A percentile compares a stretch with the other conserved stretches of the same genome.
Conservation (phyloP, 2,329 filamentous ascomycete genomes). For the Cyphellophora attinorum region DNA sequence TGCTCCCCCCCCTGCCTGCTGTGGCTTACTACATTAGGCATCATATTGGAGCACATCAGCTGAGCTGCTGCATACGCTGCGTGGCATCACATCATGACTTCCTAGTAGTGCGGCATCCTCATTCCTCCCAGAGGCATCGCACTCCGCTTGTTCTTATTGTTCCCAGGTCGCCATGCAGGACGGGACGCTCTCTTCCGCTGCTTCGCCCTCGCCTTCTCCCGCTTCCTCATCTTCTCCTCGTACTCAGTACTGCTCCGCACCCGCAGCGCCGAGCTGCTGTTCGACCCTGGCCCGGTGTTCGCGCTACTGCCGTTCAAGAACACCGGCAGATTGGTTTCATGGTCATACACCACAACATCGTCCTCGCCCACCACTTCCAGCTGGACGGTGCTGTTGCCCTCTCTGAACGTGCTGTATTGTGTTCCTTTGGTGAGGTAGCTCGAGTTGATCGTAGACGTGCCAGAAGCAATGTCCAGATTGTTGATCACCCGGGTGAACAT, state of each 20-base stretch:
- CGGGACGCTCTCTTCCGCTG: no score
- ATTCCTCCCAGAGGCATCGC: no score
- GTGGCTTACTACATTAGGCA: no score
- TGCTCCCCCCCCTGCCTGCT: no score
- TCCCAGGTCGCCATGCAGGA: no score
- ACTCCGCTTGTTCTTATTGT: no score
- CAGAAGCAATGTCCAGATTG: constrained; percentile 46
- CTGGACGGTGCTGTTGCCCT: constrained; percentile 18
- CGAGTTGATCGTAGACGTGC: constrained; percentile 35
- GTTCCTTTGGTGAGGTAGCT: constrained; percentile 41
- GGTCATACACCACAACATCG: constrained; percentile 9
- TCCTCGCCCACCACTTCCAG: constrained; percentile 10
- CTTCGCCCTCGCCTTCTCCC: constrained; percentile 1
- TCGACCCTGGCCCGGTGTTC: not conserved
- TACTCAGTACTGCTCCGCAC: not conserved
- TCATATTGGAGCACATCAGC: no score
- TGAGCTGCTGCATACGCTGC: no score
- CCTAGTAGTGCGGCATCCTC: no score
- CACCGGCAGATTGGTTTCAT: constrained; percentile 13
- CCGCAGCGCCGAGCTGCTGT: not conserved
- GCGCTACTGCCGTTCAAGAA: constrained; percentile 6
- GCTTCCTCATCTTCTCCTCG: constrained; percentile 1
- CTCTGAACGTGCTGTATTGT: constrained; percentile 38
- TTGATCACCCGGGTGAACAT: constrained; percentile 52
- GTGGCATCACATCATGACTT: no score